Percentiles rank a stretch among this genome's conserved stretches.
phyloP scores from a whole-genome alignment of 1,284 basidiomycete species.

The Cryptococcus sp. region DNA sequence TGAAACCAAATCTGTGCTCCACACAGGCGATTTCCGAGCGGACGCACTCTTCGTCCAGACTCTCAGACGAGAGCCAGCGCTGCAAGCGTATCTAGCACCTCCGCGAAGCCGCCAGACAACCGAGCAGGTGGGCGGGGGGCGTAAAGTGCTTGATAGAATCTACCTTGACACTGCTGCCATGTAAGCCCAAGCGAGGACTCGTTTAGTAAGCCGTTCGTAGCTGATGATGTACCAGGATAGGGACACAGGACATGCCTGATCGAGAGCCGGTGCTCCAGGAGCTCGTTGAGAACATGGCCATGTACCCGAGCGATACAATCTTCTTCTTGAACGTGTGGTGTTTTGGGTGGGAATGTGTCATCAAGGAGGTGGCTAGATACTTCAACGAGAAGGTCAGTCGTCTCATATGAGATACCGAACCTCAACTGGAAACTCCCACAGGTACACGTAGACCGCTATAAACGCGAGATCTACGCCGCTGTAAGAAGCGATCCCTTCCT shows the following conservation, averaged over 20 bases:
- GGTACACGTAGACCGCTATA: conserved; percentile 89
- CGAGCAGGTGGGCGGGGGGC: conserved; percentile 4
- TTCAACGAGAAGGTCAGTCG: conserved; percentile 61
- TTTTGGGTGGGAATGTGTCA: conserved; percentile 83
- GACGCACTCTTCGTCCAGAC: conserved; percentile 72
- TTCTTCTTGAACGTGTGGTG: conserved; percentile 94
- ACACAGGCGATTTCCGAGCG: conserved; percentile 88
- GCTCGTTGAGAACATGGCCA: conserved; percentile 64
- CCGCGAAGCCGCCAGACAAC: neutral
- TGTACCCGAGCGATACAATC: conserved; percentile 62
- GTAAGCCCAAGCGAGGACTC: conserved; percentile 38
- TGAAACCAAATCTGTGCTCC: conserved; percentile 65
- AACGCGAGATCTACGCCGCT: conserved; percentile 63
- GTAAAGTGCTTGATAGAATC: conserved; percentile 62
- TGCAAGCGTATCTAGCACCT: conserved; percentile 65
- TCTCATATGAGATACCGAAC: neutral
- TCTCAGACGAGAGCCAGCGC: conserved; percentile 62
- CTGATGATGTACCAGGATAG: conserved; percentile 49
- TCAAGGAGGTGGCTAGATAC: conserved; percentile 65
- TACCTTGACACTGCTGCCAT: conserved; percentile 70
- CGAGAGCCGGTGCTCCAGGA: conserved; percentile 67
- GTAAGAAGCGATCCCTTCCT: conserved; percentile 61
- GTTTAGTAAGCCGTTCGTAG: neutral
- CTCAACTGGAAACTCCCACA: conserved; percentile 38
- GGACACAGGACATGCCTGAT: conserved; percentile 61